Evolutionary conservation across 495 filamentous ascomycete genomes (phyloP).

Genomic region (Immersiella caudata): DNA sequence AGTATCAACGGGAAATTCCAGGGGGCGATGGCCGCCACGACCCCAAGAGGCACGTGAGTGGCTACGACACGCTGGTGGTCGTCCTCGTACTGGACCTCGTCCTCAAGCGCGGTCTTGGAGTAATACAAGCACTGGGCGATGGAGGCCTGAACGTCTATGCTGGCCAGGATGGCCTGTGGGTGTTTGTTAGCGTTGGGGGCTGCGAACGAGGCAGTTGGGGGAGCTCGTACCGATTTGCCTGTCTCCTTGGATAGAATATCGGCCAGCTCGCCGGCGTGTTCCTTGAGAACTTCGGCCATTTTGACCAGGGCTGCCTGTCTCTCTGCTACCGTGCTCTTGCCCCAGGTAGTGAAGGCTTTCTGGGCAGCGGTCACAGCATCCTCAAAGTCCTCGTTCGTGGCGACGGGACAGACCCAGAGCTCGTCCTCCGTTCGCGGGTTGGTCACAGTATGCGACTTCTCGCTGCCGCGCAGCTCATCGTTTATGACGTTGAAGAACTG

Average conservation of each 20-base stretch:
- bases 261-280: conserved; percentile 41
- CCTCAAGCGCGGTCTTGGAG: conserved; percentile 41
- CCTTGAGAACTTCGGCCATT: conserved; percentile 46
- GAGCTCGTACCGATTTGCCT: conserved; percentile 41
- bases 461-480: conserved; percentile 43
- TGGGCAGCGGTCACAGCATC: conserved; percentile 52
- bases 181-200: conserved; percentile 1
- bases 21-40: conserved; percentile 58
- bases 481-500: conserved; percentile 53
- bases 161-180: conserved; percentile 27
- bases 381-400: conserved; percentile 50
- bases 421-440: conserved; percentile 53
- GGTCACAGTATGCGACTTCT: conserved; percentile 41
- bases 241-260: conserved; percentile 45
- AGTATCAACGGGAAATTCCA: conserved; percentile 70
- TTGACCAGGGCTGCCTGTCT: conserved; percentile 58
- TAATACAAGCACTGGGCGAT: conserved; percentile 33
- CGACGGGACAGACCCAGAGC: conserved; percentile 51
- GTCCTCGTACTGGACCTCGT: conserved; percentile 55
- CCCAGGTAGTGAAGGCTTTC: conserved; percentile 51
- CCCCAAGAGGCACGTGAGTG: conserved; percentile 56
- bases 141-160: conserved; percentile 33
- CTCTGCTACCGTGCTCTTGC: conserved; percentile 42
- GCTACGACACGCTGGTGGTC: conserved; percentile 50
- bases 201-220: not conserved